Percentiles rank a stretch among this genome's conserved stretches.
These are phyloP conservation scores for Penicillium sclerotigenum DNA, from an alignment of 2,329 filamentous ascomycete species.

Conservation along the genomic window DNA sequence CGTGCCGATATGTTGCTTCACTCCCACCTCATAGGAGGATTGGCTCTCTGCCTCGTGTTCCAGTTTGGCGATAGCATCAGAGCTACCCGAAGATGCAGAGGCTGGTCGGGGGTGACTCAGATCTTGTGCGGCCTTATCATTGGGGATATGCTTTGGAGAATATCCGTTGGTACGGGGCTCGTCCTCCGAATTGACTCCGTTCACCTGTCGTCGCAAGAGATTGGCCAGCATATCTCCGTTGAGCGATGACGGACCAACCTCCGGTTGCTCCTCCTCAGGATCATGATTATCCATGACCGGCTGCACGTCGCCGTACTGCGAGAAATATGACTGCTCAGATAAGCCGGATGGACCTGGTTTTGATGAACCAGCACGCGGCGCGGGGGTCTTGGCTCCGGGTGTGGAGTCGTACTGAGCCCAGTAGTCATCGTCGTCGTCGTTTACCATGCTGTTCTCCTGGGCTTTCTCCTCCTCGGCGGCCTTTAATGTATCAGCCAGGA, in stretches of 20 bases:
- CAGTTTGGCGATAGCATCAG: conserved; percentile 48
- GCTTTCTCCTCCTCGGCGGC: conserved; percentile 26
- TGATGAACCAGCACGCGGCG: conserved; percentile 25
- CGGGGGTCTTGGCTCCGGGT: conserved; percentile 43
- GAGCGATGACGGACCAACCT: conserved; percentile 52
- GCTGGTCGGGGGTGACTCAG: conserved; percentile 46
- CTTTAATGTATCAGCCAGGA: conserved; percentile 38
- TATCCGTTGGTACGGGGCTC: conserved; percentile 25
- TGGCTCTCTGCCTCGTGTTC: conserved; percentile 53
- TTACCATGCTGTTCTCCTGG: conserved; percentile 29
- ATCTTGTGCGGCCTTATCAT: conserved; percentile 25
- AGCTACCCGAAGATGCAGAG: conserved; percentile 43
- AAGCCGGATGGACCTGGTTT: conserved; percentile 30
- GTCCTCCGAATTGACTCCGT: conserved; percentile 22
- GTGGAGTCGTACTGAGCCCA: conserved; percentile 63
- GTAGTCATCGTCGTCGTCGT: conserved; percentile 61
- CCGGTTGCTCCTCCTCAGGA: conserved; percentile 53
- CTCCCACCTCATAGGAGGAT: conserved; percentile 57
- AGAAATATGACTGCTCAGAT: conserved; percentile 60
- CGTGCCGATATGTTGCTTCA: conserved; percentile 62
- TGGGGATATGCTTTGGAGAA: conserved; percentile 15
- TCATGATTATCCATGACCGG: conserved; percentile 63
- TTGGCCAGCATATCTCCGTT: conserved; percentile 51
- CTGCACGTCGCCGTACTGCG: conserved; percentile 61
- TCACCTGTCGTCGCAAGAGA: conserved; percentile 40